Base-by-base conservation (phyloP, 1,284 basidiomycete species). In the Boletus holoroseus region DNA sequence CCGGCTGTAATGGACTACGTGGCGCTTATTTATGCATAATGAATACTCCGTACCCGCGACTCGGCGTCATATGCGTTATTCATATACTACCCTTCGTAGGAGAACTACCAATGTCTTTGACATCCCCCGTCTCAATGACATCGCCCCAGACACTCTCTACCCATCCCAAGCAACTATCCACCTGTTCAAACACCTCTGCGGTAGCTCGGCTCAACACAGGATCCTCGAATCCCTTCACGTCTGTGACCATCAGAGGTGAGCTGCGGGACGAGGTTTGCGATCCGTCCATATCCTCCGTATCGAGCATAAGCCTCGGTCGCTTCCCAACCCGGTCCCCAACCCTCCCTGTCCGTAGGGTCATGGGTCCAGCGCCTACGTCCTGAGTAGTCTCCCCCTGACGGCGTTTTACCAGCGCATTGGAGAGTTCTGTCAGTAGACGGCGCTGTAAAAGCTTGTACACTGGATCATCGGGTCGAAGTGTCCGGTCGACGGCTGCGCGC, bases 371-470 rank as follows among this genome's bases (percentile, higher is more conserved):
- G 5, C 38, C 43, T 26, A 45, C 40, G 27, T 46, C 40, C 16
- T 32, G 49, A 30, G 30, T 37, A 32, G 41, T 38, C 20, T 51
- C 44, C 39, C 43, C 42, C 26, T 52, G 55, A 53, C 55, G 56
- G 54, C 47, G 44, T 48, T 51, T 50, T 38, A 62, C 52, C 15
- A 78, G 60, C 9, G 66, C 66, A 24, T 62, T 61, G 20, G 67
- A 68, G 9, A 88, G 57, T 5, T 72, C 76, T 2, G 63, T 68
- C 32, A 80, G 59, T 15, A 88, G 67, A 22, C 85, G 76, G 36
- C 69, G 75, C 58, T 78, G 79, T 31, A 88, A 64, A 4, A 88
- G 68, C 43, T 73, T 55, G 63, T 83, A 88, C 3, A 85, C 85
- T 0, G 82, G 82, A 62, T 87, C 83, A 26, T 71, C 64, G 20